Conservation (phyloP, 2,329 filamentous ascomycete species). For the Penicillium sp. region DNA sequence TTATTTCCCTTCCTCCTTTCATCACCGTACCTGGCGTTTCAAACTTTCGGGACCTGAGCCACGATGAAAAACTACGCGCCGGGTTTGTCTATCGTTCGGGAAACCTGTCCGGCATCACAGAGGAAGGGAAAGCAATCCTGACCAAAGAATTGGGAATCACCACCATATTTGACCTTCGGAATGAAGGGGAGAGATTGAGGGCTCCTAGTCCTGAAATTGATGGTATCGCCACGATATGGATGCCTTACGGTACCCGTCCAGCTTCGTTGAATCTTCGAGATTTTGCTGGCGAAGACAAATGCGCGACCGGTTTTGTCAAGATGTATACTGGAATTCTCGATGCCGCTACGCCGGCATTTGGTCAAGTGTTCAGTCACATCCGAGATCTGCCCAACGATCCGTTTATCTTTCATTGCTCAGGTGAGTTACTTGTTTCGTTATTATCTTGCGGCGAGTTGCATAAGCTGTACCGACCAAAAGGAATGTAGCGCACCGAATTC, state of each 20-base stretch:
- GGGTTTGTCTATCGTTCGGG: constrained; percentile 69
- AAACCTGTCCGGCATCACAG: constrained; percentile 63
- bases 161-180: constrained; percentile 71
- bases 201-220: constrained; percentile 56
- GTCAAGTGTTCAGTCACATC: constrained; percentile 65
- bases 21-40: constrained; percentile 30
- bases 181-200: constrained; percentile 49
- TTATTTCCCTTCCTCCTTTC: constrained; percentile 32
- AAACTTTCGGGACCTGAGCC: constrained; percentile 34
- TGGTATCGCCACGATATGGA: constrained; percentile 59
- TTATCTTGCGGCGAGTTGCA: background rate
- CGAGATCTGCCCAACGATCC: constrained; percentile 52
- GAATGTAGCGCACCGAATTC: background rate
- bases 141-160: constrained; percentile 60
- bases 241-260: constrained; percentile 56
- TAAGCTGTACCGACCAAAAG: background rate
- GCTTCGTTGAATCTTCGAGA: constrained; percentile 24
- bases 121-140: constrained; percentile 58
- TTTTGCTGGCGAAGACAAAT: constrained; percentile 55
- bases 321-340: constrained; percentile 71
- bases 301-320: constrained; percentile 67
- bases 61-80: constrained; percentile 47
- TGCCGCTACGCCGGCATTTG: constrained; percentile 62
- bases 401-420: constrained; percentile 68
- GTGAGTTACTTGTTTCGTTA: constrained; percentile 17